Evolutionary conservation across 2,329 filamentous ascomycete species (phyloP), one percentile per base, ranked within the genome.

Genomic region (Calonectria pseudoreteaudii): DNA sequence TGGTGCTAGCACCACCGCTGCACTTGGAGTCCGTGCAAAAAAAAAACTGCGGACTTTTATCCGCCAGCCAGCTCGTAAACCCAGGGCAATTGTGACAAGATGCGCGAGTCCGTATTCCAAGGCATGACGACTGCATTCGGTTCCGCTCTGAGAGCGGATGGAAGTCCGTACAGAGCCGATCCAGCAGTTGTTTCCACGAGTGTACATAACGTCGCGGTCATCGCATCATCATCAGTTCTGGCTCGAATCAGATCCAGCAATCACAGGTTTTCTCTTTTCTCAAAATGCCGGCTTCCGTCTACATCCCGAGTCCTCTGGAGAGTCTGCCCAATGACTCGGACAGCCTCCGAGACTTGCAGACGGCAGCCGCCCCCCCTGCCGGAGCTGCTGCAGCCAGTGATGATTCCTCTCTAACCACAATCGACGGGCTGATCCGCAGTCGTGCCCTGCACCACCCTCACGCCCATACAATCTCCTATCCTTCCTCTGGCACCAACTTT

Each of bases 401-500:
- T 52, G 78, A 81, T 60, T 75, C 71, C 7, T 71, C 75, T 0
- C 68, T 82, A 31, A 68, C 60, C 23, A 82, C 81, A 0, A 75
- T 82, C 18, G 81, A 82, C 58, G 75, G 74, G 20, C 72, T 82
- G 18, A 68, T 82, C 10, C 76, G 80, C 44, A 76, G 73, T 13
- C 75, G 81, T 20, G 79, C 80, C 10, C 44, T 75, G 36, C 73
- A 68, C 65, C 82, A 84, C n/a, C 79, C 84, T 1, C 75, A 86
- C 67, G 77, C 81, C 3, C 83, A 83, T 23, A 82, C 86, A 14
- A 72, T 82, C 4, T 86, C 85, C 0, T 89, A 89, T 66, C 87
- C 88, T 3, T 83, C 81, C 5, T 82, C 82, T 2, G 86, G 86
- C 8, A 83, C 85, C 38, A 79, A 85, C 2, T 89, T 87, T 80